Evolutionary conservation across 768 basidiomycete species (phyloP).

Genomic region (Cystofilobasidium bisporidii): DNA sequence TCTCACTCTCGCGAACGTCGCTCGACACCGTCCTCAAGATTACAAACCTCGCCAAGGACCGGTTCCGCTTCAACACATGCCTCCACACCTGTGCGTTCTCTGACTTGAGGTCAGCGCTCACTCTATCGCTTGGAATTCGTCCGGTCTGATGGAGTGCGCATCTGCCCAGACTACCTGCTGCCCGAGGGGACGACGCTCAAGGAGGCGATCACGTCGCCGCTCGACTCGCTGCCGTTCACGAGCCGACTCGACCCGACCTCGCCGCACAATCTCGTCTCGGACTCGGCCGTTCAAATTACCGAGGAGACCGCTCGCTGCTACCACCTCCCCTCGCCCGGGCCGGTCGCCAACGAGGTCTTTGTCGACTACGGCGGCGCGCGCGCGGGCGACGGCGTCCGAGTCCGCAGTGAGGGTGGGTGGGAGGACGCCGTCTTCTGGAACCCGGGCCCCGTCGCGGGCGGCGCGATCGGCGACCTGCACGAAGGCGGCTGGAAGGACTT

Average conservation of each 20-base stretch:
- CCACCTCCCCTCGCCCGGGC: background rate
- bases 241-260: slow-evolving; percentile 13
- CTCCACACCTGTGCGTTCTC: slow-evolving; percentile 16
- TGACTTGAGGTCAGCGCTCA: too few species aligned
- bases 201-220: background rate
- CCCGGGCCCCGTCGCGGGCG: background rate
- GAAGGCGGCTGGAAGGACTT: slow-evolving; percentile 9
- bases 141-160: too few species aligned
- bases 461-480: slow-evolving; percentile 2
- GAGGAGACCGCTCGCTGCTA: slow-evolving; percentile 10
- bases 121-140: too few species aligned
- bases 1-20: background rate
- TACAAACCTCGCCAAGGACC: background rate
- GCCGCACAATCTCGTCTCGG: background rate
- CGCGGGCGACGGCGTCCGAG: background rate
- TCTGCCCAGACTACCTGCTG: slow-evolving; percentile 14
- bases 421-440: slow-evolving; percentile 10
- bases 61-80: slow-evolving; percentile 13
- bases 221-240: background rate
- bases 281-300: too few species aligned
- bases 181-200: background rate
- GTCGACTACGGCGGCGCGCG: background rate
- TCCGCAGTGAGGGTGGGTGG: background rate
- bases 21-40: slow-evolving; percentile 14
- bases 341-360: background rate